Conservation (phyloP, 2,329 filamentous ascomycete species). For the Exophiala sp. region DNA sequence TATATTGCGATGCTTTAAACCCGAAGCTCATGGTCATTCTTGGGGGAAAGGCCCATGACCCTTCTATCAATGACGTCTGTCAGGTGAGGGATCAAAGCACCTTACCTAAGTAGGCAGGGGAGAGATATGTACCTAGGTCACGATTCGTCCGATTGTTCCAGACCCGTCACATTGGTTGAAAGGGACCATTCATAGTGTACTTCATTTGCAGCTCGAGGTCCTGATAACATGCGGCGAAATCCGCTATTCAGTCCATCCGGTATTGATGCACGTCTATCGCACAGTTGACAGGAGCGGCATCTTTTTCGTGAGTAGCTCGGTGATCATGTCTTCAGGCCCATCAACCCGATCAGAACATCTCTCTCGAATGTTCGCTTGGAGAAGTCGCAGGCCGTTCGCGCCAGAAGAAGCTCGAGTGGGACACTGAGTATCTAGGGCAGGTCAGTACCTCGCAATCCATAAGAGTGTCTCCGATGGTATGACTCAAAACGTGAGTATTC, state of each 20-base stretch:
- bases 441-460: no score
- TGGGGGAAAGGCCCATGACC: conserved; percentile 10
- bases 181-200: conserved; percentile 23
- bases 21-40: conserved; percentile 19
- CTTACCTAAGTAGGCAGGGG: no score
- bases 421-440: background rate
- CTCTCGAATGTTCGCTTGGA: no score
- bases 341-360: no score
- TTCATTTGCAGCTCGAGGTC: conserved; percentile 21
- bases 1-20: conserved; percentile 28
- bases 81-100: no score
- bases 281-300: conserved; percentile 20
- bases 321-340: no score
- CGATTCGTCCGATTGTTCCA: conserved; percentile 29
- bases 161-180: conserved; percentile 21
- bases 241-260: conserved; percentile 25
- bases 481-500: no score
- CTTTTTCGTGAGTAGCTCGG: conserved; percentile 13
- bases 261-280: conserved; percentile 24
- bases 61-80: no score
- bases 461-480: no score
- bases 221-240: conserved; percentile 26
- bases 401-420: no score
- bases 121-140: conserved; percentile 18
- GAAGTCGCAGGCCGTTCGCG: no score